A percentile compares a stretch with the other conserved stretches of the same genome.
These are phyloP conservation scores for Geosmithia putterillii DNA, from an alignment of 2,329 filamentous ascomycete genomes.

Conservation along the genomic window DNA sequence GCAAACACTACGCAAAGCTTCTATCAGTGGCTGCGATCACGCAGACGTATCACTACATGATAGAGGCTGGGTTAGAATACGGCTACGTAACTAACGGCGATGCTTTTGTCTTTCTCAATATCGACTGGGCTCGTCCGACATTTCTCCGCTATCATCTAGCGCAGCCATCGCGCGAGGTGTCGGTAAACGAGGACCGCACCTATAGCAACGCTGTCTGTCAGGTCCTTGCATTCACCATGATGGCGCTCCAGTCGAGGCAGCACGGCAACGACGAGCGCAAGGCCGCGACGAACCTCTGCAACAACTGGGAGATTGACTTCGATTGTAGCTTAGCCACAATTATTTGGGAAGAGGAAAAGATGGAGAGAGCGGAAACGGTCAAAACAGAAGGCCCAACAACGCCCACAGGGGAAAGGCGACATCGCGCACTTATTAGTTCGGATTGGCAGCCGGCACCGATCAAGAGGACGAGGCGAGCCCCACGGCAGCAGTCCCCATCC, in stretches of 20 bases:
- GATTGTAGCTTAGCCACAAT: not conserved
- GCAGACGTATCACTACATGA: not conserved
- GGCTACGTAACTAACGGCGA: not conserved
- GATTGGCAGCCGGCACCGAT: not conserved
- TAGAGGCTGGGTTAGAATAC: not conserved
- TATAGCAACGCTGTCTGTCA: not conserved
- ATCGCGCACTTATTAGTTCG: not conserved
- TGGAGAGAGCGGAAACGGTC: not conserved
- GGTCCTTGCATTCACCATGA: not conserved
- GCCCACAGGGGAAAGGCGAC: not conserved
- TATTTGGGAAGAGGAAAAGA: not conserved
- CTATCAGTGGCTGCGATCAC: not conserved
- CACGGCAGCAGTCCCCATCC: not conserved
- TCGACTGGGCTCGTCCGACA: not conserved
- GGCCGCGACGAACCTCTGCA: not conserved
- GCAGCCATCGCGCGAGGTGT: not conserved
- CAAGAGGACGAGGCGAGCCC: not conserved
- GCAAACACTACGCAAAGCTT: not conserved
- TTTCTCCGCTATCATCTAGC: slow-evolving; percentile 3
- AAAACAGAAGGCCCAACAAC: not conserved
- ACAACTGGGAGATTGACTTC: not conserved
- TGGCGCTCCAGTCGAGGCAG: not conserved
- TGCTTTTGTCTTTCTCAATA: not conserved
- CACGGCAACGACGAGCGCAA: not conserved
- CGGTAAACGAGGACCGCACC: not conserved